Evolutionary conservation across 2,329 filamentous ascomycete species (phyloP).

Genomic region (Blumeriella jaapii): DNA sequence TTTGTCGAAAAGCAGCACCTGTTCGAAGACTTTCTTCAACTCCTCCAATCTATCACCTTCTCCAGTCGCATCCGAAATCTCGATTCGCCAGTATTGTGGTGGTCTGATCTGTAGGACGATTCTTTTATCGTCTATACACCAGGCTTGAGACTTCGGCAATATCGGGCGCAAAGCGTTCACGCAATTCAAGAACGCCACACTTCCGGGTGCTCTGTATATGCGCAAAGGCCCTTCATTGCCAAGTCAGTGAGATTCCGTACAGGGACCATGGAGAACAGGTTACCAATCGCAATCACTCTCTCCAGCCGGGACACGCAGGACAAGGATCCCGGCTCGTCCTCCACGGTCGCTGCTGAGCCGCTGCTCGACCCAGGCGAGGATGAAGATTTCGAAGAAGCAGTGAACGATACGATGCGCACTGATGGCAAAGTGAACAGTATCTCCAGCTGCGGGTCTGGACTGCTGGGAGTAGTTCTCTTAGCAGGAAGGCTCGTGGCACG

Average conservation of each 20-base stretch:
- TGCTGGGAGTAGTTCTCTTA: constrained; percentile 10
- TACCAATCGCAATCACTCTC: constrained; percentile 69
- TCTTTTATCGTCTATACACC: constrained; percentile 82
- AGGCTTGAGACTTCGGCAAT: constrained; percentile 80
- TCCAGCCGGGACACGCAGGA: constrained; percentile 68
- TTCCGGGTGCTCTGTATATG: constrained; percentile 77
- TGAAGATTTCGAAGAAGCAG: constrained; percentile 10
- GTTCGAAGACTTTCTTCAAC: constrained; percentile 57
- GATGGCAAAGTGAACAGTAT: constrained; percentile 24
- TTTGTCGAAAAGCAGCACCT: constrained; percentile 74
- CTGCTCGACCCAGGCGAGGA: constrained; percentile 17
- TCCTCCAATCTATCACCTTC: constrained; percentile 52
- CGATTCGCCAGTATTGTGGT: constrained; percentile 83
- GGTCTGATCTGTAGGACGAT: constrained; percentile 80
- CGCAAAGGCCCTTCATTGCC: constrained; percentile 52
- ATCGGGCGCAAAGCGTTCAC: constrained; percentile 77
- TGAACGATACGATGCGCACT: constrained; percentile 44
- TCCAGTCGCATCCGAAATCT: constrained; percentile 55
- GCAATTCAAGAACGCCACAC: constrained; percentile 80
- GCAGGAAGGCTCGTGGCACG: constrained; percentile 20
- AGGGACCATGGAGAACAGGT: constrained; percentile 18
- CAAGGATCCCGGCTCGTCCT: constrained; percentile 49
- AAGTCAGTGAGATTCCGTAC: constrained; percentile 5
- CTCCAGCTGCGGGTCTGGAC: constrained; percentile 25
- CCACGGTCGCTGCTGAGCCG: constrained; percentile 26